Evolutionary conservation across 1,284 basidiomycete species (phyloP), one percentile per base, ranked within the genome.

Genomic region (Cutaneotrichosporon arboriforme): DNA sequence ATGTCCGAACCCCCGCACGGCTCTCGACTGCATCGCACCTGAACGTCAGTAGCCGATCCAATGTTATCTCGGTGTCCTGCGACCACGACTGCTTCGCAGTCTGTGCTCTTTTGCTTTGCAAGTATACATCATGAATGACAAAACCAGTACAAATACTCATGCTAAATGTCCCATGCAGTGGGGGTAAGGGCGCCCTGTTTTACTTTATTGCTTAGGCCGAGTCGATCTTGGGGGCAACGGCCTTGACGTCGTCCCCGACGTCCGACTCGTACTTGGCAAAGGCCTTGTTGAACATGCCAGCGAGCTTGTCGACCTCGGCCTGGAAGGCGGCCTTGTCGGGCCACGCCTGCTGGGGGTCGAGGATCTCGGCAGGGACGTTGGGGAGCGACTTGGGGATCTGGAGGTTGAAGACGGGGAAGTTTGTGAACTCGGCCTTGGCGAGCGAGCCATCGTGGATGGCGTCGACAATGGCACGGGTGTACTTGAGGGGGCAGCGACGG

Each of bases 401-500:
- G 56, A 94, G 80, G 68, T 81, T 81, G 79, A 92, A 93, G 57
- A 83, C 81, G 57, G 75, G 75, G 72, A 96, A 94, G 63, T 77
- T 87, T 80, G 91, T 86, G 76, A 79, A 97, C 74, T 92, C 84
- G 61, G 88, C 87, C 72, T 87, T 82, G 67, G 86, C 78, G 64
- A 98, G 85, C 69, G 86, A 83, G 58, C 94, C 94, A 59, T 90
- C 86, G 81, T 98, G 96, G 72, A 98, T 92, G 42, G 92, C 87
- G 75, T 97, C 91, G 76, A 98, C 87, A 76, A 97, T 97, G 59
- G 86, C 86, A 55, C 94, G 90, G 40, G 94, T 97, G 80, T 87
- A 90, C 75, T 89, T 90, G 78, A 97, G 85, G 26, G 92, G 87
- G 83, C 92, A 97, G 61, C 92, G 88, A 77, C 88, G 88, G 63